Percentiles rank a stretch among this genome's conserved stretches.
Conservation (phyloP, 345 rosid genomes). For the Boechera stricta region DNA sequence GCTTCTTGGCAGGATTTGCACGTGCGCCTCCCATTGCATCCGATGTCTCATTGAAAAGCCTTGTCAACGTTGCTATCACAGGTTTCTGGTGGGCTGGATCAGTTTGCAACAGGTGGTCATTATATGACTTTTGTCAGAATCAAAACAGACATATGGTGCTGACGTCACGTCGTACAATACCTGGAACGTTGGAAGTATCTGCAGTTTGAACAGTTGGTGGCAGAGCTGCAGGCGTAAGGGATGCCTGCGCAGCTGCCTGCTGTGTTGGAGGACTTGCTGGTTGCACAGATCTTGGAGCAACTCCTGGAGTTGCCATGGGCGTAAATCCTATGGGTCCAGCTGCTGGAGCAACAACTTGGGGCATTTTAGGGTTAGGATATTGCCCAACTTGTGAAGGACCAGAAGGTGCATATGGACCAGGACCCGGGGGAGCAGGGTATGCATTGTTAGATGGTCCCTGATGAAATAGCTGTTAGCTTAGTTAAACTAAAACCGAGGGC, state of each 20-base stretch:
- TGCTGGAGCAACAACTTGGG: conserved; percentile 63
- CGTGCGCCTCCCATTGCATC: conserved; percentile 94
- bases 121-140: background rate
- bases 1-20: conserved; percentile 87
- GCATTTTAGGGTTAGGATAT: conserved; percentile 58
- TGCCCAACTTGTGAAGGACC: conserved; percentile 58
- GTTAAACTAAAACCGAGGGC: conserved; percentile 8
- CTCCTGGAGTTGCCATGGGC: conserved; percentile 63
- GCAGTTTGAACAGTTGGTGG: conserved; percentile 94
- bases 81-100: conserved; percentile 76
- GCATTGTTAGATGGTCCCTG: conserved; percentile 67
- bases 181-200: conserved; percentile 86
- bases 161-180: conserved; percentile 48
- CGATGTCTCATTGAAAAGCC: conserved; percentile 95
- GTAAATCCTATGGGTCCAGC: conserved; percentile 65
- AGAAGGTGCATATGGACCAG: conserved; percentile 58
- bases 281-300: conserved; percentile 77
- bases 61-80: conserved; percentile 74
- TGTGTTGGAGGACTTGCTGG: conserved; percentile 68
- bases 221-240: conserved; percentile 68
- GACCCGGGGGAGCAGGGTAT: conserved; percentile 60
- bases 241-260: conserved; percentile 59
- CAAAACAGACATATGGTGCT: conserved; percentile 26
- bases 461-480: conserved; percentile 30
- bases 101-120: conserved; percentile 30